phyloP scores from a whole-genome alignment of 1,139 yeast genomes.

The Debaryomyces robertsiae region DNA sequence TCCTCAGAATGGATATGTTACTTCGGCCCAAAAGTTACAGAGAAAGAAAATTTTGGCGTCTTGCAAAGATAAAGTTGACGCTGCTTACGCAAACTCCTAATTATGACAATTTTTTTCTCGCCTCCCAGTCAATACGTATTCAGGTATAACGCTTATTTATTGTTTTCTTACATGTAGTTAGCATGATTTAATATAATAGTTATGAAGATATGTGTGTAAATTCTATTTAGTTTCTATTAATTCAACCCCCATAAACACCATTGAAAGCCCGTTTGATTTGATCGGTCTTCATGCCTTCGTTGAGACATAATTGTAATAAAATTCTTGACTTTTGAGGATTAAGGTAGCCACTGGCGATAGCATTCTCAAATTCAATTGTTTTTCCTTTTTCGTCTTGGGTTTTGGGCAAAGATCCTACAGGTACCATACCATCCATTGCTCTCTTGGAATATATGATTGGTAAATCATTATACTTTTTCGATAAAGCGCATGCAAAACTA shows the following conservation, averaged over 20 bases:
- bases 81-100: conserved; percentile 40
- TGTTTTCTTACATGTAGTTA: background rate
- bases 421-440: conserved; percentile 61
- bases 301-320: conserved; percentile 59
- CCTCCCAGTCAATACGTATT: conserved; percentile 1
- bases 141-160: background rate
- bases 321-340: conserved; percentile 70
- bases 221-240: background rate
- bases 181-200: background rate
- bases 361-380: conserved; percentile 5
- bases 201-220: background rate
- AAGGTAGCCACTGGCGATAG: conserved; percentile 63
- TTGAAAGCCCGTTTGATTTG: conserved; percentile 51
- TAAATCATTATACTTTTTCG: conserved; percentile 32
- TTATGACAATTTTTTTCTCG: conserved; percentile 3
- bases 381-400: conserved; percentile 17
- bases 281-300: conserved; percentile 38
- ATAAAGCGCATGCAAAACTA: conserved; percentile 35
- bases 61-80: conserved; percentile 60
- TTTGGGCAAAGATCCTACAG: conserved; percentile 40
- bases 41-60: conserved; percentile 84
- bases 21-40: conserved; percentile 95
- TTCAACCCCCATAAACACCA: conserved; percentile 34
- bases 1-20: conserved; percentile 90
- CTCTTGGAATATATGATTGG: conserved; percentile 68